Percentiles rank a stretch among this genome's conserved stretches.
Conservation (phyloP, 371 early-diverging fungal genomes). For the Phascolomyces articulosus region DNA sequence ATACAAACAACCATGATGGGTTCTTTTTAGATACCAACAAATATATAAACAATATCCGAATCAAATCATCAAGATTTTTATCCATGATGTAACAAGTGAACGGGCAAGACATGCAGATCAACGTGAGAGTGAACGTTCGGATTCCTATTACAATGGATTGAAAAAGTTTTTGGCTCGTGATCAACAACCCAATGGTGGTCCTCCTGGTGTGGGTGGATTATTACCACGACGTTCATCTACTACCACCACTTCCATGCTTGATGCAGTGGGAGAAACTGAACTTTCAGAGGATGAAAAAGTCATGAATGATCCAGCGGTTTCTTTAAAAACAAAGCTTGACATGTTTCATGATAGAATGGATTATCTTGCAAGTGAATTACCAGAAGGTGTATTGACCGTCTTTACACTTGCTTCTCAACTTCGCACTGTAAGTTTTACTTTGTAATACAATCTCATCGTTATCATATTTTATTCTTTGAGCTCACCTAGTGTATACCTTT, state of each 20-base stretch:
- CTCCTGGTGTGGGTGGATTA: not conserved
- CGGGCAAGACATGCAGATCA: constrained; percentile 40
- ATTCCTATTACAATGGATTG: constrained; percentile 30
- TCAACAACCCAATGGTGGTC: constrained; percentile 1
- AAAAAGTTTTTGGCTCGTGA: constrained; percentile 34
- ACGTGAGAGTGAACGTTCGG: constrained; percentile 19
- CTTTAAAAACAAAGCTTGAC: constrained; percentile 37
- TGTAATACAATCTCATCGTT: no score
- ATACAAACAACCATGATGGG: no score
- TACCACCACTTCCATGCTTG: constrained; percentile 32
- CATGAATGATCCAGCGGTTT: constrained; percentile 32
- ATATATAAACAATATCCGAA: constrained; percentile 51
- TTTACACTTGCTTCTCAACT: constrained; percentile 38
- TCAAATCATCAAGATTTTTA: constrained; percentile 67
- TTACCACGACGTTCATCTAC: constrained; percentile 18
- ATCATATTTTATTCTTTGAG: no score
- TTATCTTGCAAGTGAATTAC: constrained; percentile 27
- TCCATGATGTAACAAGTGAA: constrained; percentile 63
- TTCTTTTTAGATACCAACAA: constrained; percentile 36
- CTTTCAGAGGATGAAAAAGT: constrained; percentile 35
- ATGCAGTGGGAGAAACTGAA: constrained; percentile 43
- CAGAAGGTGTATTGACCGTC: constrained; percentile 40
- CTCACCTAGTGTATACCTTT: not conserved
- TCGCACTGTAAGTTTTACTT: constrained; percentile 21
- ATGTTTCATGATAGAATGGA: constrained; percentile 44